Evolutionary conservation across 1,284 basidiomycete genomes (phyloP), one percentile per base, ranked within the genome.

Genomic region (Apiotrichum laibachii): DNA sequence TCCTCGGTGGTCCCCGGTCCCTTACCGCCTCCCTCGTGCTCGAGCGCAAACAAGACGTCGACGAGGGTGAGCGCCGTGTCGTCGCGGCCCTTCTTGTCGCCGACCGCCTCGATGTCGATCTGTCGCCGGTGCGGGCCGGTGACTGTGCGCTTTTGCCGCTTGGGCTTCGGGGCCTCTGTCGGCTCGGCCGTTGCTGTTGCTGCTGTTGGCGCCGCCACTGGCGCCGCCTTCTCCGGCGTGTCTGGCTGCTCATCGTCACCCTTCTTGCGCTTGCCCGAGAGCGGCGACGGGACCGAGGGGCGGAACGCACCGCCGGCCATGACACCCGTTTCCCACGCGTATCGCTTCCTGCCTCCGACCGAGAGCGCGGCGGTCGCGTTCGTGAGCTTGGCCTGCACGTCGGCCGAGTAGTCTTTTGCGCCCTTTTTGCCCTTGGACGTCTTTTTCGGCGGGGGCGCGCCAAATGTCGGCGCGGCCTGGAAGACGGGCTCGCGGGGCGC

Each of bases 31-130:
- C 66, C 67, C 31, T 72, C 71, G 57, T 67, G 66, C 52, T 75
- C 73, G 45, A 77, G 55, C n/a, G 71, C 75, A 60, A 75, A 77
- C 31, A 71, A 55, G 40, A 75, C 44, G 57, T 77, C 75, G 18
- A 67, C 63, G 35, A 71, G 31, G 11, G 75, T 75, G 13, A 77
- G 55, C 7, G 67, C 72, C 39, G 61, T 61, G 53, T 75, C 72
- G 61, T 75, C 75, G 26, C 60, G 49, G 0, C 71, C 64, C 46
- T 50, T 60, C 55, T 44, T 59, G 53, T 63, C 62, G 34, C 59
- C 60, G 3, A 37, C 35, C 16, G 43, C 19, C n/a, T 61, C 57
- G 13, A 64, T 52, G 40, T 64, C 60, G 8, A 64, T 21, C 5
- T 48, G 43, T 5, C 60, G 57, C n/a, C 59, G 51, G 19, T 63